These are phyloP conservation scores for Priceomyces fermenticarens DNA, from an alignment of 805 yeast species.

Conservation along the genomic window DNA sequence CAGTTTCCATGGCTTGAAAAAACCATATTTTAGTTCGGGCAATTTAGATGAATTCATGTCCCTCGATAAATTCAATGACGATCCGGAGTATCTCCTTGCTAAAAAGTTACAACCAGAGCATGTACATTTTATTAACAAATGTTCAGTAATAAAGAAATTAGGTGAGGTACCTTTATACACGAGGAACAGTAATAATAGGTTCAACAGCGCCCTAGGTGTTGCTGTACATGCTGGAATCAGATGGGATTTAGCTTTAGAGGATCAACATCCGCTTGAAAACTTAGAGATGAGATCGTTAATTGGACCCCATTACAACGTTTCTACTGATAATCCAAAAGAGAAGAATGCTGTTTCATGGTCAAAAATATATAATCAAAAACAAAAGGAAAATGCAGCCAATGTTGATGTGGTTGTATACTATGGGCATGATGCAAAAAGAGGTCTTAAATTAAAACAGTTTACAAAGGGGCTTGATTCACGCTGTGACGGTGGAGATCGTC, in stretches of 20 bases:
- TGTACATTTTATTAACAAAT: conserved; percentile 53
- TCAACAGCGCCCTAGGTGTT: conserved; percentile 37
- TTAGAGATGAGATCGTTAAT: conserved; percentile 68
- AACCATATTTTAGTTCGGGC: conserved; percentile 23
- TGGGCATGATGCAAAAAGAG: conserved; percentile 87
- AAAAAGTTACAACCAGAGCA: conserved; percentile 58
- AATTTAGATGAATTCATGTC: neutral
- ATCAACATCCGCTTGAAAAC: conserved; percentile 60
- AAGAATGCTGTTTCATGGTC: conserved; percentile 51
- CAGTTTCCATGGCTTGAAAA: conserved; percentile 48
- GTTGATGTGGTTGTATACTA: conserved; percentile 56
- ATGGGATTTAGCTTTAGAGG: conserved; percentile 57
- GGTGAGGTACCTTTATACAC: conserved; percentile 55
- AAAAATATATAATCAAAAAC: conserved; percentile 50
- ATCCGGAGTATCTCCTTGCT: conserved; percentile 46
- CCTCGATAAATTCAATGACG: conserved; percentile 21
- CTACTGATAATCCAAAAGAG: conserved; percentile 48
- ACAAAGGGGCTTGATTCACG: conserved; percentile 82
- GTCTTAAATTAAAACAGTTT: conserved; percentile 60
- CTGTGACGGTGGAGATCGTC: conserved; percentile 71
- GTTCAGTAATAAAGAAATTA: conserved; percentile 61
- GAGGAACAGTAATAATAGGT: conserved; percentile 18
- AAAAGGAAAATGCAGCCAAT: conserved; percentile 27
- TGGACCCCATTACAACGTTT: conserved; percentile 58
- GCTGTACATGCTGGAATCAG: conserved; percentile 85